These are phyloP conservation scores for Neckera pumila DNA, from an alignment of 225 moss, liverwort and hornwort species.

Conservation along the genomic window DNA sequence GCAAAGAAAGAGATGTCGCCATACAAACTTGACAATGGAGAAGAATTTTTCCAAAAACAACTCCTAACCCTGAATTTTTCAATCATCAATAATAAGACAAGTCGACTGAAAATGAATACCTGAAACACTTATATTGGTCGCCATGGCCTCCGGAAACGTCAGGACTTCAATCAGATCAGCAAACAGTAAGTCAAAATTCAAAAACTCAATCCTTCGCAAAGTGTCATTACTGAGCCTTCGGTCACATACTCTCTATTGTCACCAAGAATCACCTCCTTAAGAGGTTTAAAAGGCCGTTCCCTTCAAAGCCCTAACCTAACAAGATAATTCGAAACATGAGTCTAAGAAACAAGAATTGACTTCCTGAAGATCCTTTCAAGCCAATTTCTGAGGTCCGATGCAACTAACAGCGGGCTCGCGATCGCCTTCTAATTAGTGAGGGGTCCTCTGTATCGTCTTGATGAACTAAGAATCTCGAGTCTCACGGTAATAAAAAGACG, in stretches of 20 bases:
- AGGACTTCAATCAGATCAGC: not conserved
- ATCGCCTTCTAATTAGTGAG: not conserved
- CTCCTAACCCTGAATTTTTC: not conserved
- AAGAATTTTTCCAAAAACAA: not conserved
- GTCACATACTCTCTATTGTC: not conserved
- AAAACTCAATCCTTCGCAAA: not conserved
- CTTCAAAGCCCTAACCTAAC: not conserved
- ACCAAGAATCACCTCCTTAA: not conserved
- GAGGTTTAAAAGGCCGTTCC: not conserved
- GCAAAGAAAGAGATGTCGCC: not conserved
- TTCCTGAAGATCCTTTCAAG: not conserved
- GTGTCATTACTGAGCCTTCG: not conserved
- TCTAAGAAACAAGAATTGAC: not conserved
- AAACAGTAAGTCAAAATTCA: not conserved
- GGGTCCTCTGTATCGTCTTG: not conserved
- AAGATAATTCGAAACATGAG: not conserved
- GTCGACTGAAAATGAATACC: not conserved
- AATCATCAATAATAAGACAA: not conserved
- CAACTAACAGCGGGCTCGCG: not conserved
- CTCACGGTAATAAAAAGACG: not conserved
- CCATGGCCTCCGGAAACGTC: not conserved
- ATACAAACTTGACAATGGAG: too few species aligned
- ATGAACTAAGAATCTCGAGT: not conserved
- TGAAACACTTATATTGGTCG: not conserved
- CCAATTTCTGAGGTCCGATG: not conserved